Evolutionary conservation across 2,329 filamentous ascomycete genomes (phyloP), one percentile per base, ranked within the genome.

Genomic region (Orbilia brochopaga): DNA sequence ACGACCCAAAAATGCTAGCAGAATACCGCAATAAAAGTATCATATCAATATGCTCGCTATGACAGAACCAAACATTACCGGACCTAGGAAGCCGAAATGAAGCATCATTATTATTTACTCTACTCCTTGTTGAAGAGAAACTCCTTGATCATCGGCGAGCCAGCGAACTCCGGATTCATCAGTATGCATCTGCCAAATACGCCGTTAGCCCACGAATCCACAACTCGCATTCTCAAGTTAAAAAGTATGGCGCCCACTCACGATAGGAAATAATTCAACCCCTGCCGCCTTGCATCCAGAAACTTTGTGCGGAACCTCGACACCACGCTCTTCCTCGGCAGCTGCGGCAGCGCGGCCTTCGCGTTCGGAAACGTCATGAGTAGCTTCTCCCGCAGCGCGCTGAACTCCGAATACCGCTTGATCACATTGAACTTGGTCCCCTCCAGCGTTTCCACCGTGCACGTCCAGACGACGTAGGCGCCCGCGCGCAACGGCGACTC

Each of bases 391-490:
- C 92, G 86, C 72, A 99, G 85, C 63, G 90, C 87, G 79, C 95
- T 91, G 78, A 97, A 97, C 79, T 97, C 93, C 0, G 92, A 97
- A 80, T 97, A 97, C 83, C 86, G 83, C 80, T 87, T 87, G 50
- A 84, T 83, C 74, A 86, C 82, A 60, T 81, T 83, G 78, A 87
- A 86, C 23, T 83, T 83, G 23, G 83, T 82, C 56, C 85, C 84
- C 83, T 85, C 89, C 56, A 97, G 81, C 2, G 92, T 97, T 79
- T 94, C 88, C 50, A 99, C 90, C 53, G 85, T 87, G 77, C 94
- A 92, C 78, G 91, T 94, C 90, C 91, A 99, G 6, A 96, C 92
- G 1, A 97, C 91, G 81, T 97, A 99, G 1, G 92, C 90, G n/a
- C 93, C 93, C 53, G 88, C 81, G 4, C 84, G 84, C 2, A 83